Evolutionary conservation across 176 grass and related monocot species (phyloP), one percentile per base, ranked within the genome.

Genomic region (Panicum miliaceum): DNA sequence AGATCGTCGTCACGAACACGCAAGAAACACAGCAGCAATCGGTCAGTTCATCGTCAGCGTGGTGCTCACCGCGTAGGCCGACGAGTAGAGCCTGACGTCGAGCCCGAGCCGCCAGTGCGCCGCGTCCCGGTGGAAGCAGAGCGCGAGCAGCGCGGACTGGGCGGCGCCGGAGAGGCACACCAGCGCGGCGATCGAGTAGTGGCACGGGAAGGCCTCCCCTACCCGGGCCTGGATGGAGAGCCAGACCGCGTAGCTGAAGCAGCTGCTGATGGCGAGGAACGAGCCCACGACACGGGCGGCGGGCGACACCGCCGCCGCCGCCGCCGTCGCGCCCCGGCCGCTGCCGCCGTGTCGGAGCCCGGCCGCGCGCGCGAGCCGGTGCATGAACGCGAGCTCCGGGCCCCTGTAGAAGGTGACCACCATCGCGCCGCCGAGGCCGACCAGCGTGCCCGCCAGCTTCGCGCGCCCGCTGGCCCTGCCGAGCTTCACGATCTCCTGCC

Each of bases 391-490:
- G 51, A 94, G 14, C 72, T 86, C 71, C 2, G 78, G 54, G 25
- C 89, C 89, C 19, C 70, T 71, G 92, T 94, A 94, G 71, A 94
- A 94, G 22, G 89, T 94, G 45, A 94, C 63, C 35, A 94, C 14
- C 89, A 89, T 91, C 46, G 92, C 86, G 19, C 88, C 91, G 29
- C 75, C 79, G 12, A 94, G 79, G 37, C 86, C 79, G 0, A 91
- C 64, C 26, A 94, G 66, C 0, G 92, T 94, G 2, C 88, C 92
- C 12, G 68, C 7, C 76, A 91, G 73, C 35, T 94, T 94, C 12
- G 86, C 92, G 2, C 85, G 89, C 4, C 86, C 89, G 4, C 66
- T 80, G 35, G 70, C 43, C 65, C 50, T 86, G 45, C 74, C 72
- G 15, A 94, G 77, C 23, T 79, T 73, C 48, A 94, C 46, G 3